phyloP scores from a whole-genome alignment of 371 early-diverging fungal genomes.

The Actinomucor elegans region DNA sequence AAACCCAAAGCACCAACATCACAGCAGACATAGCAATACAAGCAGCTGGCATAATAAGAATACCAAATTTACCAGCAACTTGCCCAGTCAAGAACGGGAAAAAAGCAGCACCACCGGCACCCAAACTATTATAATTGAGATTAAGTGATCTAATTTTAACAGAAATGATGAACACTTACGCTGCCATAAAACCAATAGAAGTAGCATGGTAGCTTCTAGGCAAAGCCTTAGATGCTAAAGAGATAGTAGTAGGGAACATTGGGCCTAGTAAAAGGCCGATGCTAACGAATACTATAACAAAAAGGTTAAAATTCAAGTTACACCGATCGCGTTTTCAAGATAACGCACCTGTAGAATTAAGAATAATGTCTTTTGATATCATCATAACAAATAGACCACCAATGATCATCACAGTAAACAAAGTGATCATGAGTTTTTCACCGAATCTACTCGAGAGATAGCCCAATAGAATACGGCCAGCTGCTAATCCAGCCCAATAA shows the following conservation, averaged over 20 bases:
- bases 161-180: conserved; percentile 14
- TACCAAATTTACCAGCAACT: conserved; percentile 30
- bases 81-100: conserved; percentile 38
- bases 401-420: conserved; percentile 24
- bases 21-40: conserved; percentile 20
- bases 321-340: neutral
- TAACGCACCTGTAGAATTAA: conserved; percentile 22
- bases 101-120: conserved; percentile 38
- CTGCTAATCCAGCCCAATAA: conserved; percentile 38
- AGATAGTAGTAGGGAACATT: conserved; percentile 38
- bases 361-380: conserved; percentile 6
- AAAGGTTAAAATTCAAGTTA: neutral
- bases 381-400: conserved; percentile 12
- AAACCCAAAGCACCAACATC: conserved; percentile 30
- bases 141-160: no score
- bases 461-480: conserved; percentile 33
- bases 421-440: conserved; percentile 29
- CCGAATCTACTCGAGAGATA: conserved; percentile 28
- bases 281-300: conserved; percentile 12
- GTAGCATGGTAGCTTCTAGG: conserved; percentile 36
- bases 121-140: conserved; percentile 21
- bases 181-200: conserved; percentile 35
- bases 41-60: conserved; percentile 26
- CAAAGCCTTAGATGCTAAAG: conserved; percentile 29
- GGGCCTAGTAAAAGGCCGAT: conserved; percentile 34